Percentiles rank a stretch among this genome's conserved stretches.
Conservation (phyloP, 192 early-diverging fungal genomes). For the Chytriomyces confervae region DNA sequence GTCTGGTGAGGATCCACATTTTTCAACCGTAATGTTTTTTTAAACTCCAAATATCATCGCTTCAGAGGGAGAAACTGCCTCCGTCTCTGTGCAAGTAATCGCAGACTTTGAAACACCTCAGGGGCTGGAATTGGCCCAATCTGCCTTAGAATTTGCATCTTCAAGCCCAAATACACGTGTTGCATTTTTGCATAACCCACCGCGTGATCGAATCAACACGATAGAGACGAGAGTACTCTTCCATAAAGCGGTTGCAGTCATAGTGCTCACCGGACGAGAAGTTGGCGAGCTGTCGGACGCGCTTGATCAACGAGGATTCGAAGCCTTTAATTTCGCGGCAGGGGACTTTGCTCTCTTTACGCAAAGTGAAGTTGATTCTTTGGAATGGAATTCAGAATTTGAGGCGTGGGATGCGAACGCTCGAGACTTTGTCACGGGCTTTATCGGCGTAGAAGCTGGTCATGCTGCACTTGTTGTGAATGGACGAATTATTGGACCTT, state of each 20-base stretch:
- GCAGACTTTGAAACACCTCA: conserved; percentile 41
- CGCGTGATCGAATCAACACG: neutral
- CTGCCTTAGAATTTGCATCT: conserved; percentile 21
- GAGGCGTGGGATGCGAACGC: conserved; percentile 2
- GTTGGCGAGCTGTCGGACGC: conserved; percentile 1
- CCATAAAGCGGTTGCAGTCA: conserved; percentile 11
- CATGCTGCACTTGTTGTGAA: conserved; percentile 46
- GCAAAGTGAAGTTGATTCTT: neutral
- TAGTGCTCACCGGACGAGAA: neutral
- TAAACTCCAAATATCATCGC: no score
- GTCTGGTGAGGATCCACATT: conserved; percentile 13
- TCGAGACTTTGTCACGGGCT: neutral
- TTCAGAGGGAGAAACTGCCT: conserved; percentile 20
- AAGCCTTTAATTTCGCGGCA: conserved; percentile 8
- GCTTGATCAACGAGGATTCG: neutral
- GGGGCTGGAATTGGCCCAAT: conserved; percentile 56
- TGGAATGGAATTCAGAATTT: neutral
- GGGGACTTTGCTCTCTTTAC: neutral
- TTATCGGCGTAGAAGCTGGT: conserved; percentile 31
- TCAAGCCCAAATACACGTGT: conserved; percentile 44
- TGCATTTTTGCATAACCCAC: conserved; percentile 61
- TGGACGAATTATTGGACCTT: conserved; percentile 49
- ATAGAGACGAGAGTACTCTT: neutral
- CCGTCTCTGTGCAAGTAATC: conserved; percentile 36
- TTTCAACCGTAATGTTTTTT: neutral